Conservation (phyloP, 352 stramenopile species). For the Aphanomyces invadans region DNA sequence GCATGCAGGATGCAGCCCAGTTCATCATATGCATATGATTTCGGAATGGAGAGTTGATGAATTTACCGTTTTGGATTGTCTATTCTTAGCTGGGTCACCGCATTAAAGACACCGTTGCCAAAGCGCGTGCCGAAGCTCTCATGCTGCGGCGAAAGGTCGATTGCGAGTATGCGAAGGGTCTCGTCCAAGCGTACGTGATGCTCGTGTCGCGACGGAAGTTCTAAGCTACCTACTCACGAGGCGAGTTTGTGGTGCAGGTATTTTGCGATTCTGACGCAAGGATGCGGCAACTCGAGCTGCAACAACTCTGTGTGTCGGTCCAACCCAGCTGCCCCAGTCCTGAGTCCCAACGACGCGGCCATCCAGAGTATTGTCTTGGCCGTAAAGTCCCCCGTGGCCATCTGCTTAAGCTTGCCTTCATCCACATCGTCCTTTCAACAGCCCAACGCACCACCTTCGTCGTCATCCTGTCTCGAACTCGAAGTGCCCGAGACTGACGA, state of each 20-base stretch:
- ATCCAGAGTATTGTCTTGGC: constrained; percentile 14
- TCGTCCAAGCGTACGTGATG: constrained; percentile 20
- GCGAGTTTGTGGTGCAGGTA: too few relatives aligned
- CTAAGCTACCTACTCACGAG: too few relatives aligned
- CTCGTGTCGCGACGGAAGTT: too few relatives aligned
- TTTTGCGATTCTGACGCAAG: constrained; percentile 17
- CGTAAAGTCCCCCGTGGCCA: constrained; percentile 4
- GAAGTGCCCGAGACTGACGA: constrained; percentile 20
- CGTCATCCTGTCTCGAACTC: not conserved
- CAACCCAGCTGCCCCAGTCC: not conserved
- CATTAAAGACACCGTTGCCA: not conserved
- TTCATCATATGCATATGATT: not conserved
- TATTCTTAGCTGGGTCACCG: not conserved
- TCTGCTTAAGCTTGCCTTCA: constrained; percentile 3
- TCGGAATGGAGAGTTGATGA: not conserved
- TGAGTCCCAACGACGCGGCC: constrained; percentile 6
- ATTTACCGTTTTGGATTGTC: not conserved
- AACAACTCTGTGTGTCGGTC: constrained; percentile 10
- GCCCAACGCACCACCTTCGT: not conserved
- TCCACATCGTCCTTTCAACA: not conserved
- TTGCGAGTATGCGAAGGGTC: constrained; percentile 24
- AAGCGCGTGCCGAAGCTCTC: not conserved
- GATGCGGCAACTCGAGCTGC: constrained; percentile 16
- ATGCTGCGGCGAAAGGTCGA: constrained; percentile 21
- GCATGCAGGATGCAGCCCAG: not conserved